Percentiles rank a stretch among this genome's conserved stretches.
Conservation (phyloP, 2,329 filamentous ascomycete genomes). For the Aschersonia sp. region DNA sequence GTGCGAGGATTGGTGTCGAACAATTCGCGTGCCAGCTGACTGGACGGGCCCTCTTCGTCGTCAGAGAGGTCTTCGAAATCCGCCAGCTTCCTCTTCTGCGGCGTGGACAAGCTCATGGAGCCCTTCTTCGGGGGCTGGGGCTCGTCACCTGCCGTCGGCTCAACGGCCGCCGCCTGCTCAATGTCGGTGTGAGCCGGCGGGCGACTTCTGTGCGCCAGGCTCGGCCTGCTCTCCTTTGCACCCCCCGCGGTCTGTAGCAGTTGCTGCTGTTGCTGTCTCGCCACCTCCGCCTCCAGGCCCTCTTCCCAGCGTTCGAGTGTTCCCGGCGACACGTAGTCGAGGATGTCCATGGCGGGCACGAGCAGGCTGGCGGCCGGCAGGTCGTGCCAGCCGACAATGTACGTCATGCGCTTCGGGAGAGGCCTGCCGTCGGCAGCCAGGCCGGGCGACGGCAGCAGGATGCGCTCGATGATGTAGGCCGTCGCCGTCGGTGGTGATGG, state of each 20-base stretch:
- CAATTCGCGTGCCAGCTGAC: slow-evolving; percentile 12
- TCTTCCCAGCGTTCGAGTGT: slow-evolving; percentile 44
- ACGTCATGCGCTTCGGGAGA: slow-evolving; percentile 30
- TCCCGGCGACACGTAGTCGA: slow-evolving; percentile 43
- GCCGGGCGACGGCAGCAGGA: slow-evolving; percentile 26
- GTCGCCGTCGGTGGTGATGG: slow-evolving; percentile 29
- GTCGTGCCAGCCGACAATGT: slow-evolving; percentile 41
- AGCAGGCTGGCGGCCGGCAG: slow-evolving; percentile 31
- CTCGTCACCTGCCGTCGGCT: slow-evolving; percentile 8
- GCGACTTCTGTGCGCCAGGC: slow-evolving; percentile 4
- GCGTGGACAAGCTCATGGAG: slow-evolving; percentile 20
- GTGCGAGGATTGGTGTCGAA: slow-evolving; percentile 3
- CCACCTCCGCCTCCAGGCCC: slow-evolving; percentile 24
- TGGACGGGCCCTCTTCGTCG: slow-evolving; percentile 14
- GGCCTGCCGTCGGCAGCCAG: slow-evolving; percentile 18
- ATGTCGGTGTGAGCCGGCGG: slow-evolving; percentile 13
- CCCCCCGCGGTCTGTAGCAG: not conserved
- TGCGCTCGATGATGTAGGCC: slow-evolving; percentile 41
- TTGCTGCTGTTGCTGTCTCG: slow-evolving; percentile 17
- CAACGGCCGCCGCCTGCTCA: slow-evolving; percentile 12
- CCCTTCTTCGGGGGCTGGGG: slow-evolving; percentile 12
- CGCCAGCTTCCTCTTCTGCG: slow-evolving; percentile 15
- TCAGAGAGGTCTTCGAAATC: slow-evolving; percentile 17
- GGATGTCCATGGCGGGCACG: slow-evolving; percentile 30
- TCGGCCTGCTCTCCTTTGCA: slow-evolving; percentile 9